Evolutionary conservation across 306 rosid genomes (phyloP).

Genomic region (Lithocarpus polystachyus): DNA sequence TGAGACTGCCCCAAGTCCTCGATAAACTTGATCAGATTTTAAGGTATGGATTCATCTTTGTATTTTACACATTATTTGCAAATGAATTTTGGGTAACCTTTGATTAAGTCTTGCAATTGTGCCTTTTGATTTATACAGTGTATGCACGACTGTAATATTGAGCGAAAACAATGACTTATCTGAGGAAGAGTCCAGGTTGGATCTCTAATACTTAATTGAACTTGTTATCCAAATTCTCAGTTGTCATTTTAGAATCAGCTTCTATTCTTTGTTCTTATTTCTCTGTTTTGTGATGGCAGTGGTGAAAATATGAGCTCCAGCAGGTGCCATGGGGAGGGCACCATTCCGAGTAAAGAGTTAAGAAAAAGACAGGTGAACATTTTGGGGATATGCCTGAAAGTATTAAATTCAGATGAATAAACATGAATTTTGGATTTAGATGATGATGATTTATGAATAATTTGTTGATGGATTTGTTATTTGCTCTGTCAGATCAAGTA

Average conservation of each 20-base stretch:
- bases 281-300: conserved; percentile 39
- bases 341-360: conserved; percentile 61
- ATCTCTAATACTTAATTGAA: neutral
- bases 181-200: conserved; percentile 86
- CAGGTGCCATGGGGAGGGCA: conserved; percentile 47
- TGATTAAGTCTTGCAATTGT: conserved; percentile 13
- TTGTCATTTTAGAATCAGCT: neutral
- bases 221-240: neutral
- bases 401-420: conserved; percentile 19
- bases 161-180: conserved; percentile 61
- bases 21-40: conserved; percentile 91
- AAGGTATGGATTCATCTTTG: conserved; percentile 51
- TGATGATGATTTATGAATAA: too few species aligned
- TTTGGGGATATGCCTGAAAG: conserved; percentile 8
- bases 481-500: conserved; percentile 58
- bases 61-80: conserved; percentile 12
- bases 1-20: conserved; percentile 90
- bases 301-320: conserved; percentile 60
- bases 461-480: conserved; percentile 23
- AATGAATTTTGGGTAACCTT: conserved; percentile 15
- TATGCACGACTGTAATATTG: conserved; percentile 86
- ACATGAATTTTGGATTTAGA: neutral
- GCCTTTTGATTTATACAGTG: conserved; percentile 47
- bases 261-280: conserved; percentile 9
- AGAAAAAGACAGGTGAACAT: conserved; percentile 76